A percentile compares a stretch with the other conserved stretches of the same genome.
phyloP scores from a whole-genome alignment of 441 rosid genomes.

The Syzygium syzygioides region DNA sequence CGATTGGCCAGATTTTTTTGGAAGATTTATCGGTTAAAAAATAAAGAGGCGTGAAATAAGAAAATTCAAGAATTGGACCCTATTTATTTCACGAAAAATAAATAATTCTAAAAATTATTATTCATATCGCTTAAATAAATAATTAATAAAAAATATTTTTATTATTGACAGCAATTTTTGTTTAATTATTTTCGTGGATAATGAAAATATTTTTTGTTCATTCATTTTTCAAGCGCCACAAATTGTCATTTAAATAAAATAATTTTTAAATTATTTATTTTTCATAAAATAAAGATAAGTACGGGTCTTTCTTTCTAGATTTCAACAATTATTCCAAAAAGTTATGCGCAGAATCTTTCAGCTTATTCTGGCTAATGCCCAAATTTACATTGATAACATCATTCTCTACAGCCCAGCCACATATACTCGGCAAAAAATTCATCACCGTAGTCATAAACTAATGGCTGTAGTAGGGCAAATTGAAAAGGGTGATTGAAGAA shows the following conservation, averaged over 20 bases:
- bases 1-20: neutral
- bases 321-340: rapidly evolving
- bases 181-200: no score
- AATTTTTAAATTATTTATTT: neutral
- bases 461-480: neutral
- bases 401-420: neutral
- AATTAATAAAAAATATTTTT: neutral
- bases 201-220: no score
- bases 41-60: neutral
- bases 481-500: neutral
- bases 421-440: neutral
- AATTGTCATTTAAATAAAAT: neutral
- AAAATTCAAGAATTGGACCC: neutral
- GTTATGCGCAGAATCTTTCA: no score
- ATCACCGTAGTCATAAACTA: neutral
- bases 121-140: neutral
- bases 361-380: no score
- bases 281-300: rapidly evolving
- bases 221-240: no score
- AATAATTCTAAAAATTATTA: neutral
- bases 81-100: neutral
- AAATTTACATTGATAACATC: no score
- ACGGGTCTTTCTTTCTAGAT: neutral
- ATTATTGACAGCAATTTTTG: no score
- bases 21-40: neutral